Conservation (phyloP, 2,329 filamentous ascomycete genomes). For the Epichloe scottii region DNA sequence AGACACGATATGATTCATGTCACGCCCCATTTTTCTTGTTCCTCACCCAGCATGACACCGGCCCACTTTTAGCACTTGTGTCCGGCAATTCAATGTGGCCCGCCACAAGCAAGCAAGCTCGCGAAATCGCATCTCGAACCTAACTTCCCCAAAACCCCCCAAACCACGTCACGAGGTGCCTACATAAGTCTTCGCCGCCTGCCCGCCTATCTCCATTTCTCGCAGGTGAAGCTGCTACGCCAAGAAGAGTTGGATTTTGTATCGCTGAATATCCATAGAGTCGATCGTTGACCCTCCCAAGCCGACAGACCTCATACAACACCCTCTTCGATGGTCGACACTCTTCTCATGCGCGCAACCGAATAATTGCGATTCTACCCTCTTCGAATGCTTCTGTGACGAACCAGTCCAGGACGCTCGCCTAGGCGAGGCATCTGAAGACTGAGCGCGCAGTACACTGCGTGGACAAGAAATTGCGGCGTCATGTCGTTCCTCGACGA, state of each 20-base stretch:
- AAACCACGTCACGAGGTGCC: background rate
- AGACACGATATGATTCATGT: no score
- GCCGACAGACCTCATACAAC: background rate
- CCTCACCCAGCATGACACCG: no score
- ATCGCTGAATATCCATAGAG: background rate
- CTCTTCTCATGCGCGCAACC: slow-evolving; percentile 1
- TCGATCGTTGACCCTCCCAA: background rate
- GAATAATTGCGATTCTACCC: background rate
- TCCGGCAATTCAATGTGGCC: background rate
- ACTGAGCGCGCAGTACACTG: background rate
- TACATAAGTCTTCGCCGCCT: no score
- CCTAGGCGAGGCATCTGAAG: slow-evolving; percentile 4
- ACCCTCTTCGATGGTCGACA: background rate
- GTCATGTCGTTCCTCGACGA: slow-evolving; percentile 5
- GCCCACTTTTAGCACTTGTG: no score
- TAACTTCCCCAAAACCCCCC: background rate
- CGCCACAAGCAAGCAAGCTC: background rate
- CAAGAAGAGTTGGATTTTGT: background rate
- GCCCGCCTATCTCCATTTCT: no score
- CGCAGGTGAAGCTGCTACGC: no score
- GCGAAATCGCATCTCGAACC: background rate
- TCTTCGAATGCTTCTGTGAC: slow-evolving; percentile 3
- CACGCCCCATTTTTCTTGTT: no score
- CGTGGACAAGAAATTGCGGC: background rate
- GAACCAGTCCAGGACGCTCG: slow-evolving; percentile 1